Percentiles rank a stretch among this genome's conserved stretches.
Conservation (phyloP, 129 eudicot genomes). For the Rutidosis leptorrhynchoides region DNA sequence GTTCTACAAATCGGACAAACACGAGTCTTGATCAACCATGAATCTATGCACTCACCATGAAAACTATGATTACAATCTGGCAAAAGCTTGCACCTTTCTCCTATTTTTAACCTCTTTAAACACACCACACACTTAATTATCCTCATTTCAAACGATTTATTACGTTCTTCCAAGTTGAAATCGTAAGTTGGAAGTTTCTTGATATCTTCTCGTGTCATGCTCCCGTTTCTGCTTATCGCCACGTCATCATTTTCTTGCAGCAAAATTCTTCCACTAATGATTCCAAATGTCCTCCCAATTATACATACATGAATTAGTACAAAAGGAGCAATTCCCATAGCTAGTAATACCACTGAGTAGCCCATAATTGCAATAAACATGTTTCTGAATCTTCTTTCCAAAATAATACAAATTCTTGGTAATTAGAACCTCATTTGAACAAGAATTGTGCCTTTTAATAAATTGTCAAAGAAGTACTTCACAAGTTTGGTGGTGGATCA, state of each 20-base stretch:
- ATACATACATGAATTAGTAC: constrained; percentile 54
- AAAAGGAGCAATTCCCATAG: constrained; percentile 47
- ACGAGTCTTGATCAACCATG: constrained; percentile 45
- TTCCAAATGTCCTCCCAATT: constrained; percentile 61
- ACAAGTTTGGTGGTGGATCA: background rate
- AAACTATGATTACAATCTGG: constrained; percentile 52
- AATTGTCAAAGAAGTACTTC: constrained; percentile 7
- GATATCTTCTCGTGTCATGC: constrained; percentile 51
- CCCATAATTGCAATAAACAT: constrained; percentile 45
- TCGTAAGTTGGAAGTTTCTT: constrained; percentile 51
- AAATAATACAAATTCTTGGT: constrained; percentile 17
- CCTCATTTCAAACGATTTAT: constrained; percentile 17
- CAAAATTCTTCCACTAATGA: constrained; percentile 16
- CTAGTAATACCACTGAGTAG: constrained; percentile 35
- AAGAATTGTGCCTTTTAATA: constrained; percentile 9
- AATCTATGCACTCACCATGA: constrained; percentile 48
- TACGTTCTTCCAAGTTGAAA: constrained; percentile 33
- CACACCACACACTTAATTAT: constrained; percentile 49
- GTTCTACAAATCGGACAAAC: constrained; percentile 56
- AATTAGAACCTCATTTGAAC: constrained; percentile 21
- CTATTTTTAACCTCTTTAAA: constrained; percentile 43
- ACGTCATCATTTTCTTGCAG: constrained; percentile 27
- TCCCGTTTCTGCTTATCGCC: constrained; percentile 26
- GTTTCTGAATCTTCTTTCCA: constrained; percentile 7
- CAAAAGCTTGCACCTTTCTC: constrained; percentile 49